Evolutionary conservation across 768 basidiomycete species (phyloP), one percentile per base, ranked within the genome.

Genomic region (Leccinellum luteum): DNA sequence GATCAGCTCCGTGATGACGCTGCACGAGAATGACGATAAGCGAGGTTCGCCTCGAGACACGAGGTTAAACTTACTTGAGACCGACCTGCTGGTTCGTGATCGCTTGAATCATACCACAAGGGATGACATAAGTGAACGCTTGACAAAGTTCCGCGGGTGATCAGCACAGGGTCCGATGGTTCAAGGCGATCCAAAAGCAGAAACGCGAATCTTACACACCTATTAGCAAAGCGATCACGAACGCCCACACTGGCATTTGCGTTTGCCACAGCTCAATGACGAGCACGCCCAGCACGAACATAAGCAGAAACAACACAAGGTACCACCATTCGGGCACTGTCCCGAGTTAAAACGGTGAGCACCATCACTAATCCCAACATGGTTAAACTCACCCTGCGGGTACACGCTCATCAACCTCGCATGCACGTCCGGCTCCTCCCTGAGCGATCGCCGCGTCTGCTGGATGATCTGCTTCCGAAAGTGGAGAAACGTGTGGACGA

Each of bases 321-420:
- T 92, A 94, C 92, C 92, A 94, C 90, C 89, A 92, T 58, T 92
- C 82, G 1, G 91, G 92, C 15, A 93, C 86, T 71, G 87, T 32
- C 17, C 35, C 8, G 13, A 47, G 23, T 4, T 15, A 14, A 34
- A 12, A 7, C 12, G 21, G 12, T 53, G 6, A 65, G 41, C 19
- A 32, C 9, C 27, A 54, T 3, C 3, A 17, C n/a, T 0, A 43
- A 21, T 17, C 9, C 13, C 10, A 31, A 27, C 17, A 32, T 10
- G 3, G 9, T 41, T 10, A 3, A 41, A 15, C 3, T 41, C 60
- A 73, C 72, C 70, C 60, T 68, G 88, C 1, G 75, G 78, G 67
- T 94, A 94, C 50, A 74, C 73, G 13, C 80, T 76, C 92, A 94
- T 94, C 35, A 94, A 77, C 13, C 90, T 82, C 19, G 89, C 89